Conservation (phyloP, 345 rosid genomes). For the Populus euphratica region DNA sequence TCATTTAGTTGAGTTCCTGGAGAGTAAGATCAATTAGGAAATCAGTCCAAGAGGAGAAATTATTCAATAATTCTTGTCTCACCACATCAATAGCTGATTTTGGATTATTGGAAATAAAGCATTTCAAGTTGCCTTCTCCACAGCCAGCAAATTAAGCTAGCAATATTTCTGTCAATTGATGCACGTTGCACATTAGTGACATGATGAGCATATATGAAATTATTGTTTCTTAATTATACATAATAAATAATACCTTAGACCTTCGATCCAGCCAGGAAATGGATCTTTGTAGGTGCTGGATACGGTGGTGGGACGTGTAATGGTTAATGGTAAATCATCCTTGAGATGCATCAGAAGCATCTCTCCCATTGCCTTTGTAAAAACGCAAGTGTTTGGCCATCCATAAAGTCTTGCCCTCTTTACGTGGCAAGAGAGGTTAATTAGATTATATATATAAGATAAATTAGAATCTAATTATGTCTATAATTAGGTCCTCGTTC, state of each 20-base stretch:
- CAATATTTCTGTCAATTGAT: not conserved
- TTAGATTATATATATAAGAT: not conserved
- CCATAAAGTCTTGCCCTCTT: constrained; percentile 23
- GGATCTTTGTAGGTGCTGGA: constrained; percentile 16
- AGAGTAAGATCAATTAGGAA: not conserved
- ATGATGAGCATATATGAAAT: not conserved
- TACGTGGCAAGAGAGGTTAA: not conserved
- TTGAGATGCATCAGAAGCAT: constrained; percentile 17
- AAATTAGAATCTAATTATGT: not conserved
- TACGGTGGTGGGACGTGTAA: constrained; percentile 18
- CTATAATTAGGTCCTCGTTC: not conserved
- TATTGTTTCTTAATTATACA: not conserved
- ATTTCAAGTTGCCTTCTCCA: constrained; percentile 15
- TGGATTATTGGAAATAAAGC: not conserved
- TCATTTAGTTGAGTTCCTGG: not conserved
- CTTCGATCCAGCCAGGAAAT: constrained; percentile 29
- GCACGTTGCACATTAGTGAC: not conserved
- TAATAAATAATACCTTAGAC: constrained; percentile 9
- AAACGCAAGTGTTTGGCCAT: constrained; percentile 25
- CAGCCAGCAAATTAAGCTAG: constrained; percentile 9
- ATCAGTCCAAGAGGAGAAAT: not conserved
- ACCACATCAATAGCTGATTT: constrained; percentile 9
- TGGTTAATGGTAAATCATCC: constrained; percentile 5
- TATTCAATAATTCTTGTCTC: not conserved
- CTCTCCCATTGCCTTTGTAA: constrained; percentile 30